A percentile compares a stretch with the other conserved stretches of the same genome.
phyloP scores from a whole-genome alignment of 306 rosid species.

The Begonia fuchsioides region DNA sequence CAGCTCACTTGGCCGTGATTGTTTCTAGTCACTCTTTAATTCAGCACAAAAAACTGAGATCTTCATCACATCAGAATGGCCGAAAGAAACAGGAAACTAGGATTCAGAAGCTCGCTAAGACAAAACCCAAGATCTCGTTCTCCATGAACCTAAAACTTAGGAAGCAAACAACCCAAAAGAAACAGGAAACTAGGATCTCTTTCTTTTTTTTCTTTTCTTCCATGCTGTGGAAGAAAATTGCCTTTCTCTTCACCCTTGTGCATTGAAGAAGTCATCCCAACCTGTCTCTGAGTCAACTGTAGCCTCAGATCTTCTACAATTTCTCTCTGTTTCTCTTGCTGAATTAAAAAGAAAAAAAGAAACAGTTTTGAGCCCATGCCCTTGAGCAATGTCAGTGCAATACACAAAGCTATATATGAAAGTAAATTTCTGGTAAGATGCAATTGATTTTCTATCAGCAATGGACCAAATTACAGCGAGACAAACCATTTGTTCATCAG shows the following conservation, averaged over 20 bases:
- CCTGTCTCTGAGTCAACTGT: conserved; percentile 41
- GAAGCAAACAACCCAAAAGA: not conserved
- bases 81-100: too few relatives aligned
- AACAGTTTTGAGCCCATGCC: too few relatives aligned
- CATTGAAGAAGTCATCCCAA: conserved; percentile 95
- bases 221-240: conserved; percentile 11
- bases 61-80: too few relatives aligned
- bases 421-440: too few relatives aligned
- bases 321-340: conserved; percentile 38
- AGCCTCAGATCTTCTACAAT: conserved; percentile 33
- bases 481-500: too few relatives aligned
- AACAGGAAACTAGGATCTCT: not conserved
- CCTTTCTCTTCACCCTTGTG: conserved; percentile 93
- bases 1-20: conserved; percentile 74
- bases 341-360: conserved; percentile 17
- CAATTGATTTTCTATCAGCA: too few relatives aligned
- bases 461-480: too few relatives aligned
- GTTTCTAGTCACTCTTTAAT: conserved; percentile 11
- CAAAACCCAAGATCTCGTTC: conserved; percentile 43
- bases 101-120: conserved; percentile 40
- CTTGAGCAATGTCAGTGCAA: too few relatives aligned
- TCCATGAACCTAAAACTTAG: conserved; percentile 55
- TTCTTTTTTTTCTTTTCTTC: too few relatives aligned
- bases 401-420: too few relatives aligned
- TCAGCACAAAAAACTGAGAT: too few relatives aligned